These are phyloP conservation scores for Diaporthe capsici DNA, from an alignment of 2,329 filamentous ascomycete species.

Conservation along the genomic window DNA sequence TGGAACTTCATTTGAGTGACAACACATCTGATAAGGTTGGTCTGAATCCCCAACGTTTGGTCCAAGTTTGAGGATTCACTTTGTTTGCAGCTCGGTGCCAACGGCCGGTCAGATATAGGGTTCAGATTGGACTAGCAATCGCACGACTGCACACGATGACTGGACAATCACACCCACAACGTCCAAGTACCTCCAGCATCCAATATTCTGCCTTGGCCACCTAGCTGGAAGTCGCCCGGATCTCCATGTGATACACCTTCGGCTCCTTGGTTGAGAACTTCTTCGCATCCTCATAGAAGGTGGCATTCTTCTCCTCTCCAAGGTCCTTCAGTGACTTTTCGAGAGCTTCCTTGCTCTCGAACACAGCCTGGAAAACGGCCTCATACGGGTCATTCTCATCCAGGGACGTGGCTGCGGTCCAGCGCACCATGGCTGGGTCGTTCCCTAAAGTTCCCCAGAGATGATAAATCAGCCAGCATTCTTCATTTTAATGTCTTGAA, in stretches of 20 bases:
- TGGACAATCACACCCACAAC: neutral
- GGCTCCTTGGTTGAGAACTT: conserved; percentile 27
- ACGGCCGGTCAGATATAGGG: neutral
- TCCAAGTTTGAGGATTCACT: neutral
- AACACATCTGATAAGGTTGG: neutral
- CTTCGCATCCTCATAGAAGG: conserved; percentile 21
- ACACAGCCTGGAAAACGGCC: conserved; percentile 29
- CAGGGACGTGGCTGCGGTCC: conserved; percentile 19
- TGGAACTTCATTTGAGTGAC: neutral
- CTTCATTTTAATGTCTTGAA: neutral
- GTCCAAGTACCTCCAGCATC: neutral
- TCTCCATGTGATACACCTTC: conserved; percentile 26
- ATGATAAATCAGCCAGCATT: neutral
- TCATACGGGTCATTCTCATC: conserved; percentile 18
- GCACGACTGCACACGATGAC: neutral
- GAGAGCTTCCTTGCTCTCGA: conserved; percentile 30
- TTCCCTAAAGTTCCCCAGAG: neutral
- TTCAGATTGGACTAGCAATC: neutral
- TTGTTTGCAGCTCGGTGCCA: neutral
- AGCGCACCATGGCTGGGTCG: conserved; percentile 18
- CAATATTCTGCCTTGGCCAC: neutral
- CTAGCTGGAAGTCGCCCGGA: conserved; percentile 15
- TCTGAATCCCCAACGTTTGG: conserved; percentile 1
- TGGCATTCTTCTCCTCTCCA: conserved; percentile 24
- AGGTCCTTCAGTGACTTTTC: conserved; percentile 25